A percentile compares a stretch with the other conserved stretches of the same genome.
Conservation (phyloP, 768 basidiomycete species). For the Kwoniella dendrophila region DNA sequence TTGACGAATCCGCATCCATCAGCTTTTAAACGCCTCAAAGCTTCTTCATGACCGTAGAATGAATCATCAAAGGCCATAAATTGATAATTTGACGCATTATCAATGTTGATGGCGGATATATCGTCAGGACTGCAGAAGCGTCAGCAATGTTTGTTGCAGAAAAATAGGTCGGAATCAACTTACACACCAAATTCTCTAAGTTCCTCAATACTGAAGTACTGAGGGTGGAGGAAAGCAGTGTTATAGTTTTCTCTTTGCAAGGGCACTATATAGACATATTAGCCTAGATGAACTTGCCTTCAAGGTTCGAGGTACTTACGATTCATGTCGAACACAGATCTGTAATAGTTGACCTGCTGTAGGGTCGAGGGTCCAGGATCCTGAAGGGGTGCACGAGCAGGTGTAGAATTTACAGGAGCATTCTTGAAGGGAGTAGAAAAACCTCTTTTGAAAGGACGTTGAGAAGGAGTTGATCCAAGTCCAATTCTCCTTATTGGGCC, state of each 20-base stretch:
- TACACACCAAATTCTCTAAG: conserved; percentile 41
- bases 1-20: conserved; percentile 67
- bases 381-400: background rate
- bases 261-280: conserved; percentile 18
- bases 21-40: conserved; percentile 30
- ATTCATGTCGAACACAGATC: conserved; percentile 38
- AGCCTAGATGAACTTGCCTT: too few species aligned
- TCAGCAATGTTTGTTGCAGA: background rate
- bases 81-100: conserved; percentile 35
- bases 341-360: background rate
- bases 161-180: conserved; percentile 11
- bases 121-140: conserved; percentile 39
- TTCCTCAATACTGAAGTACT: conserved; percentile 32
- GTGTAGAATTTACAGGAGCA: background rate
- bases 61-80: conserved; percentile 28
- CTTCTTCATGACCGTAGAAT: conserved; percentile 26
- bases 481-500: conserved; percentile 42
- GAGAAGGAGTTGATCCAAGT: conserved; percentile 40
- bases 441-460: conserved; percentile 19
- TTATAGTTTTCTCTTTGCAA: conserved; percentile 22
- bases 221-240: conserved; percentile 37
- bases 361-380: background rate
- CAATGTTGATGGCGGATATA: conserved; percentile 35
- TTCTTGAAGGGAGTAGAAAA: conserved; percentile 51
- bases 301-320: conserved; percentile 26